Evolutionary conservation across 169 alveolate species (phyloP).

Genomic region (Theileria parva): DNA sequence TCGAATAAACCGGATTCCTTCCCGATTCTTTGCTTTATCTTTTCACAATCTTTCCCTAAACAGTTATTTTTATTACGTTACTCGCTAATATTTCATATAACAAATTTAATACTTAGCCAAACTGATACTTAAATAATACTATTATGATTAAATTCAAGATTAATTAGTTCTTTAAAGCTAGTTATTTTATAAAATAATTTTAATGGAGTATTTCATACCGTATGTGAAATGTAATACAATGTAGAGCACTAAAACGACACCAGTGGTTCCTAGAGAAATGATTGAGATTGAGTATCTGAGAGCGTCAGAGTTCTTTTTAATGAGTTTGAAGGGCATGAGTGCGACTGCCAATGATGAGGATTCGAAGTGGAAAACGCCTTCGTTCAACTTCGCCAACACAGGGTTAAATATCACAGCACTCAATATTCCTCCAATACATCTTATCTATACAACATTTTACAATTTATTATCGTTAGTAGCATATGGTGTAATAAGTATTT

Average conservation of each 20-base stretch:
- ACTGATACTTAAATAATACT: no score
- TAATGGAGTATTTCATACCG: slow-evolving; percentile 5
- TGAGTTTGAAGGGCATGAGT: slow-evolving; percentile 76
- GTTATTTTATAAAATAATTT: no score
- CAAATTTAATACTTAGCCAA: neutral
- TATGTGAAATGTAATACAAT: slow-evolving; percentile 6
- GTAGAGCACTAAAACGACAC: slow-evolving; percentile 12
- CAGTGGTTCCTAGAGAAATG: neutral
- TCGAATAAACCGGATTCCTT: neutral
- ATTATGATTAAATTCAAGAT: neutral
- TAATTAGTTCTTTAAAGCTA: neutral
- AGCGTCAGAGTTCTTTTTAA: slow-evolving; percentile 83
- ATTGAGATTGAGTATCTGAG: slow-evolving; percentile 49
- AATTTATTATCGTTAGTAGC: neutral
- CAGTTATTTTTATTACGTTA: neutral
- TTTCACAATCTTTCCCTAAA: slow-evolving; percentile 9
- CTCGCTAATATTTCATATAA: neutral
- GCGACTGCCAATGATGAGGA: slow-evolving; percentile 72
- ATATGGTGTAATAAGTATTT: neutral
- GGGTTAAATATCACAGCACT: slow-evolving; percentile 88
- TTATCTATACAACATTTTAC: slow-evolving; percentile 65
- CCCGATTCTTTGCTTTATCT: neutral
- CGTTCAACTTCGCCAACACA: slow-evolving; percentile 84
- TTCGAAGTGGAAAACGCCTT: slow-evolving; percentile 82
- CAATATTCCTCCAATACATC: slow-evolving; percentile 85